phyloP scores from a whole-genome alignment of 2,329 filamentous ascomycete genomes.

The Penicillium fuscoglaucum region DNA sequence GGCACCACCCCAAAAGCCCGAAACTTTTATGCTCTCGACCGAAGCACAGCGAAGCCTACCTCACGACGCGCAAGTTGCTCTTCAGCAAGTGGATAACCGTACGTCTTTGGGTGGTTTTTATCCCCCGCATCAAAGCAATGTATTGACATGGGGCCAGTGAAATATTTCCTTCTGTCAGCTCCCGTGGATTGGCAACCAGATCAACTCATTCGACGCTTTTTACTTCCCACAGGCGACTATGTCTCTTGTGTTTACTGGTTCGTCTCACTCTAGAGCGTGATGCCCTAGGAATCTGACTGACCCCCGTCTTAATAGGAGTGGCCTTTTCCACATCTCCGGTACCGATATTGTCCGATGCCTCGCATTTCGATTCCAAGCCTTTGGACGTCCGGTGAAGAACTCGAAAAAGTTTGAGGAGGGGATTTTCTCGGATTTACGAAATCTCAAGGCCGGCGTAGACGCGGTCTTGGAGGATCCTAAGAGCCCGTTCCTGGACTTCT shows the following conservation, averaged over 20 bases:
- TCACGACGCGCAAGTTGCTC: constrained; percentile 91
- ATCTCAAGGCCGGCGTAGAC: constrained; percentile 97
- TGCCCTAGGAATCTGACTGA: constrained; percentile 8
- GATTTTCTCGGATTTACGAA: constrained; percentile 97
- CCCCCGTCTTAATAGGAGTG: constrained; percentile 65
- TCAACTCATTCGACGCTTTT: constrained; percentile 93
- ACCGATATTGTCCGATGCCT: constrained; percentile 98
- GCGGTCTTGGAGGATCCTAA: constrained; percentile 98
- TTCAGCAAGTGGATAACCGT: constrained; percentile 98
- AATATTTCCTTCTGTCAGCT: constrained; percentile 99
- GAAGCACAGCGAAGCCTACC: constrained; percentile 96
- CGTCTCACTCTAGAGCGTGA: constrained; percentile 28
- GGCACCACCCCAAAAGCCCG: constrained; percentile 91
- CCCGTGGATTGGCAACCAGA: constrained; percentile 97
- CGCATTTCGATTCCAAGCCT: constrained; percentile 97
- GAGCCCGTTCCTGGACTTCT: constrained; percentile 95
- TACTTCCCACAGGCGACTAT: constrained; percentile 96
- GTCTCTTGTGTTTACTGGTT: constrained; percentile 96
- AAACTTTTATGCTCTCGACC: constrained; percentile 97
- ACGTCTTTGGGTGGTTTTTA: constrained; percentile 46
- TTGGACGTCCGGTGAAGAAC: constrained; percentile 97
- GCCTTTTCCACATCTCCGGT: constrained; percentile 98
- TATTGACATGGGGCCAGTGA: constrained; percentile 60
- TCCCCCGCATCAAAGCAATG: constrained; percentile 4
- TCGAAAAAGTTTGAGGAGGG: constrained; percentile 99